phyloP scores from a whole-genome alignment of 441 rosid species.

The Sinapis alba region DNA sequence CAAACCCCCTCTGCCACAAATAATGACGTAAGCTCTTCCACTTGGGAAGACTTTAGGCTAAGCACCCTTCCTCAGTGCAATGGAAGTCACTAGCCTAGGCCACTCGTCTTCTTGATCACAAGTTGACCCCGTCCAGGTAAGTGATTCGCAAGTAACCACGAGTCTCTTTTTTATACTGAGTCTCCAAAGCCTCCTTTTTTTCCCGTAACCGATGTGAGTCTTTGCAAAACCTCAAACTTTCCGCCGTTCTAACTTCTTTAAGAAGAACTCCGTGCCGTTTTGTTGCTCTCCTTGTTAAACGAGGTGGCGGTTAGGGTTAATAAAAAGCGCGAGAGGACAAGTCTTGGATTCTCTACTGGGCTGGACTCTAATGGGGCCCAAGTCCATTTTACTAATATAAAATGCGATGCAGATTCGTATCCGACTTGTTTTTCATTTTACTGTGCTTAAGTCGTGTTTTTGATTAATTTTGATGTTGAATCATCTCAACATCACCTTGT shows the following conservation, averaged over 20 bases:
- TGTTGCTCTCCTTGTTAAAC: not conserved
- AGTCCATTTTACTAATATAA: not conserved
- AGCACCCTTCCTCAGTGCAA: conserved; percentile 31
- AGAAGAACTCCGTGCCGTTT: not conserved
- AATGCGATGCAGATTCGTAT: not conserved
- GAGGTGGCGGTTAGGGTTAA: not conserved
- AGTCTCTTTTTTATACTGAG: not conserved
- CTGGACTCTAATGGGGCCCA: not conserved
- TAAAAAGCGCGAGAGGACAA: not conserved
- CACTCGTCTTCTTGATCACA: conserved; percentile 40
- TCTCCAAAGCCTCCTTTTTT: not conserved
- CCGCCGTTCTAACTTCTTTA: not conserved
- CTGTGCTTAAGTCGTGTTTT: too few species aligned
- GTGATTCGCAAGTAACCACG: not conserved
- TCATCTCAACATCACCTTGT: too few species aligned
- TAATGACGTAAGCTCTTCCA: conserved; percentile 59
- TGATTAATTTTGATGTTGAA: too few species aligned
- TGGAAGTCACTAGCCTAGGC: conserved; percentile 43
- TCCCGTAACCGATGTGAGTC: conserved; percentile 22
- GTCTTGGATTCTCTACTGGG: conserved; percentile 1
- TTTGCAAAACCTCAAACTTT: not conserved
- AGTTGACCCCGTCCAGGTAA: conserved; percentile 46
- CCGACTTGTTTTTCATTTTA: not conserved
- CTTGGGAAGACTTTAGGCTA: conserved; percentile 44
- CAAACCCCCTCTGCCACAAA: conserved; percentile 75